Evolutionary conservation across 805 yeast species (phyloP).

Genomic region (Starmerella bacillaris): DNA sequence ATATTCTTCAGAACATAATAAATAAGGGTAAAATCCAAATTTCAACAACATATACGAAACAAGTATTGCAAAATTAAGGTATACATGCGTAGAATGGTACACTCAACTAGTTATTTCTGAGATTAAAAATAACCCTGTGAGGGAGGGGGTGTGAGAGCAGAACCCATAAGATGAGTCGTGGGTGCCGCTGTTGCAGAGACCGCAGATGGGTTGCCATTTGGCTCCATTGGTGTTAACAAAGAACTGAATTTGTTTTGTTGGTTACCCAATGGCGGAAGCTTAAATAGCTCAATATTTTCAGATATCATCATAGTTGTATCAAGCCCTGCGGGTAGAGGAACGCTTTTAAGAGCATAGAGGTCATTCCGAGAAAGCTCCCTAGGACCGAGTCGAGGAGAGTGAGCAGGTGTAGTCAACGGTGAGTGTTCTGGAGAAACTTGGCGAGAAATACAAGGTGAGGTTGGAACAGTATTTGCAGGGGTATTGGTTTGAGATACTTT

Average conservation of each 20-base stretch:
- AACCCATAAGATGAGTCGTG: background rate
- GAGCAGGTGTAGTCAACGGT: slow-evolving; percentile 30
- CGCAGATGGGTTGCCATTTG: slow-evolving; percentile 9
- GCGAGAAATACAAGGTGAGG: slow-evolving; percentile 26
- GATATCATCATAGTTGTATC: background rate
- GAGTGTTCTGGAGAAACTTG: slow-evolving; percentile 27
- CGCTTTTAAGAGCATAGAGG: too few relatives aligned
- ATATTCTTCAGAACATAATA: too few relatives aligned
- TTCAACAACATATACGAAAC: too few relatives aligned
- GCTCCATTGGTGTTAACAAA: slow-evolving; percentile 12
- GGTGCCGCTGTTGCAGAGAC: slow-evolving; percentile 1
- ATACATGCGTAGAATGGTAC: too few relatives aligned
- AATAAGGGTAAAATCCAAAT: too few relatives aligned
- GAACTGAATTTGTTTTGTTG: background rate
- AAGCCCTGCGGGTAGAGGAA: background rate
- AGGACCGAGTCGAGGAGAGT: slow-evolving; percentile 26
- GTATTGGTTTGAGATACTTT: slow-evolving; percentile 27
- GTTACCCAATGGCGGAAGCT: background rate
- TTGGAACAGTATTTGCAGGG: slow-evolving; percentile 29
- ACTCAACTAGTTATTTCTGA: too few relatives aligned
- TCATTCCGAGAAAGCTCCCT: background rate
- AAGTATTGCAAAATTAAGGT: too few relatives aligned
- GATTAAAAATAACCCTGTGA: background rate
- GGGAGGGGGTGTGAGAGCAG: background rate
- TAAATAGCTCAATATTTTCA: background rate